Conservation (phyloP, 345 rosid species). For the Eucalyptus cloeziana region DNA sequence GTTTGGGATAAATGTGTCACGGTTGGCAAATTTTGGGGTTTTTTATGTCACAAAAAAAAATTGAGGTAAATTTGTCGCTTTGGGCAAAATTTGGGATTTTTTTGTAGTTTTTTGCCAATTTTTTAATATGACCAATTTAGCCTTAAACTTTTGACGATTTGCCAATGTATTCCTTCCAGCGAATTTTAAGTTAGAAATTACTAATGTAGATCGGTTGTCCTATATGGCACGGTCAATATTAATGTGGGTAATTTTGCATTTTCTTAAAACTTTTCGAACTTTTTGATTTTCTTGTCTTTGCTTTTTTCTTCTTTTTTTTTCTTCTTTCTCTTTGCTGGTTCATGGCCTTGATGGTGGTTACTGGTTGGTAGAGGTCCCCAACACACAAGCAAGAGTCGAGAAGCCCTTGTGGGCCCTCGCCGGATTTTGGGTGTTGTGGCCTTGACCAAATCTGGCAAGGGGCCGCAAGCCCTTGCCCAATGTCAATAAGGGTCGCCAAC, state of each 20-base stretch:
- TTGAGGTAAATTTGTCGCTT: too few species aligned
- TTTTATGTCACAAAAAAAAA: too few species aligned
- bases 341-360: accelerated
- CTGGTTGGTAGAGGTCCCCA: neutral
- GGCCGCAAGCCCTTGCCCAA: neutral
- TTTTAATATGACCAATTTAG: neutral
- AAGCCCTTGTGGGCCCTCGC: neutral
- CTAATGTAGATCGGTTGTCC: accelerated
- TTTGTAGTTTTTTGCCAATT: neutral
- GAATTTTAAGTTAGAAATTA: accelerated
- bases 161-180: accelerated
- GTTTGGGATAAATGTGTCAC: too few species aligned
- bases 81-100: too few species aligned
- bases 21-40: too few species aligned
- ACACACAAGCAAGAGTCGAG: accelerated
- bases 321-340: neutral
- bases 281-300: neutral
- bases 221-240: accelerated
- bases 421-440: neutral
- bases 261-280: too few species aligned
- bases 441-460: neutral
- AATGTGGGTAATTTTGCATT: neutral
- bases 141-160: neutral
- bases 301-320: neutral
- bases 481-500: neutral